A percentile compares a stretch with the other conserved stretches of the same genome.
These are phyloP conservation scores for Capsicum chinense DNA, from an alignment of 257 asterid genomes.

Conservation along the genomic window DNA sequence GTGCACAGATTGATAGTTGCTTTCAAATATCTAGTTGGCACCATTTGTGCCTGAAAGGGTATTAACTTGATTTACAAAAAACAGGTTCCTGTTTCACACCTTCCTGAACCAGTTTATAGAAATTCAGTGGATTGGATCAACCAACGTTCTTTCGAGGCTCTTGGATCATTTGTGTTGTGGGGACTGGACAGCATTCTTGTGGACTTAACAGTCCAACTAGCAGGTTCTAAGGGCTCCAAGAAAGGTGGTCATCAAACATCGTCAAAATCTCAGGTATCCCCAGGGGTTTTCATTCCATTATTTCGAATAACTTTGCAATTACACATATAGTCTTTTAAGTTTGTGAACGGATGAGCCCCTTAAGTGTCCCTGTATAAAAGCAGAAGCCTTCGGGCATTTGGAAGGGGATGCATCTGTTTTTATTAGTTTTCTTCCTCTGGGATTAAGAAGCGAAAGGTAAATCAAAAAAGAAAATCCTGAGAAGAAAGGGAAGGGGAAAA, in stretches of 20 bases:
- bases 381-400: neutral
- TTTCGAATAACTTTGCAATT: slow-evolving; percentile 16
- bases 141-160: slow-evolving; percentile 66
- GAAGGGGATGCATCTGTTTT: neutral
- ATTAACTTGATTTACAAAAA: slow-evolving; percentile 21
- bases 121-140: slow-evolving; percentile 85
- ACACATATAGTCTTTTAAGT: neutral
- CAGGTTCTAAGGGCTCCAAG: slow-evolving; percentile 63
- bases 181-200: slow-evolving; percentile 68
- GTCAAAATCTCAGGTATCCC: slow-evolving; percentile 82
- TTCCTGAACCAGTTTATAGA: slow-evolving; percentile 71
- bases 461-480: neutral
- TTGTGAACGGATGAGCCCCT: neutral
- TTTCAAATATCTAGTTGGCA: slow-evolving; percentile 20
- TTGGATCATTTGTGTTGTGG: slow-evolving; percentile 76
- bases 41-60: neutral
- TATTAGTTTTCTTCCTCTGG: neutral
- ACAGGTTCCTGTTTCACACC: slow-evolving; percentile 79
- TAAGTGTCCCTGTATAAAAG: neutral
- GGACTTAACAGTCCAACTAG: slow-evolving; percentile 61
- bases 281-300: neutral
- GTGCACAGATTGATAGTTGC: slow-evolving; percentile 4
- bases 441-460: slow-evolving; percentile 8
- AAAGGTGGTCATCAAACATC: slow-evolving; percentile 66
- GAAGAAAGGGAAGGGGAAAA: slow-evolving; percentile 3